Evolutionary conservation across 129 eudicot species (phyloP), one percentile per base, ranked within the genome.

Genomic region (Saposhnikovia divaricata): DNA sequence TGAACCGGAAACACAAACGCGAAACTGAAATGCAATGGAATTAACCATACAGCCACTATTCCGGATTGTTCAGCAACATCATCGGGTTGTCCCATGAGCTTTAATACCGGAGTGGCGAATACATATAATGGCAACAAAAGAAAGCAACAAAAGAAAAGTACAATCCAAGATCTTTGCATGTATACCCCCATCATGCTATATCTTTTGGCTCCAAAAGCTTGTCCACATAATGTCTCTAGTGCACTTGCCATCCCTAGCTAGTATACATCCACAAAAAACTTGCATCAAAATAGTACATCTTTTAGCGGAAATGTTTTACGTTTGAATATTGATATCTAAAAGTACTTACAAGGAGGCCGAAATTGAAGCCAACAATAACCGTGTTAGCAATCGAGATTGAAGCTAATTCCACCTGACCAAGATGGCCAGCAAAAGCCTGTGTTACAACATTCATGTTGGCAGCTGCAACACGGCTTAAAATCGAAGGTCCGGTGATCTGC

Each of bases 371-470:
- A 69, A 83, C 83, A 3, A 85, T 78, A n/a, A 88, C 85, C 28
- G 77, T 85, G 59, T 83, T 88, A 2, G 81, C 89, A 63, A 83
- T 81, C 14, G 89, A 85, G 68, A 88, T 88, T 39, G 91, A 88
- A 70, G 89, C 89, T 16, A 88, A 87, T 21, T 85, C 83, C 23
- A 88, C 70, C 51, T 81, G 78, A 34, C 84, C 87, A 6, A 85
- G 73, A 63, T 88, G 91, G 15, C 91, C 91, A n/a, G 82, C 85
- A 69, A 83, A 82, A 14, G 85, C 86, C 61, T 74, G 44, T 0
- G 74, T 81, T 7, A 88, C 25, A 4, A 88, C 83, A 70, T 83
- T 85, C 51, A 80, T 86, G 5, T 0, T 61, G 15, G 69, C 69
- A 61, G 37, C 69, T n/a, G 91, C 77, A 8, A 88, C 82, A 1